Conservation (phyloP, 768 basidiomycete genomes). For the Russula ochroleuca region DNA sequence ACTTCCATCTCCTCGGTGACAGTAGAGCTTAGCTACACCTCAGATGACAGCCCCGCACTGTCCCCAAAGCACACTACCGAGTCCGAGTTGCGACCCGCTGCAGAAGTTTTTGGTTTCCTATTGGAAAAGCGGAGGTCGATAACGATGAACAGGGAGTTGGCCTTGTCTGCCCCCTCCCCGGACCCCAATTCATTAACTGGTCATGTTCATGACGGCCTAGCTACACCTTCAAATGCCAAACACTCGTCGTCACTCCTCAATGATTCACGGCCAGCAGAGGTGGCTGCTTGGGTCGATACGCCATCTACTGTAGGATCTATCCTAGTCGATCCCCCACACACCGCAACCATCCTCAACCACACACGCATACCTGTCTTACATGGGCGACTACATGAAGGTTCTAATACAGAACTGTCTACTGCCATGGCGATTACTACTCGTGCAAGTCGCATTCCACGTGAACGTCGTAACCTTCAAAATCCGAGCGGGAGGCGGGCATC, state of each 20-base stretch:
- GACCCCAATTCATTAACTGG: slow-evolving; percentile 25
- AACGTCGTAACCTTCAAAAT: slow-evolving; percentile 20
- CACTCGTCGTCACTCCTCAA: background rate
- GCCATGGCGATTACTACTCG: slow-evolving; percentile 6
- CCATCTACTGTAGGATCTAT: slow-evolving; percentile 25
- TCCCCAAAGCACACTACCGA: slow-evolving; percentile 32
- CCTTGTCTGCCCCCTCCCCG: slow-evolving; percentile 38
- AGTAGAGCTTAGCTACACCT: slow-evolving; percentile 59
- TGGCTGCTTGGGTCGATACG: slow-evolving; percentile 4
- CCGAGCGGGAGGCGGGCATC: background rate
- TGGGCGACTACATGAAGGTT: background rate
- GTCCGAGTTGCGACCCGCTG: slow-evolving; percentile 56
- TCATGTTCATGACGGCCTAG: background rate
- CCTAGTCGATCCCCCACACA: slow-evolving; percentile 23
- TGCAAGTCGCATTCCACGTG: slow-evolving; percentile 23
- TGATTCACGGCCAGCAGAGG: background rate
- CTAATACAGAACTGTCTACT: slow-evolving; percentile 4
- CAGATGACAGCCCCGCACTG: slow-evolving; percentile 36
- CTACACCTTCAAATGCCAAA: slow-evolving; percentile 20
- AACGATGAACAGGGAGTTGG: slow-evolving; percentile 35
- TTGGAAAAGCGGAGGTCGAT: slow-evolving; percentile 43
- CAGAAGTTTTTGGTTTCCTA: slow-evolving; percentile 72
- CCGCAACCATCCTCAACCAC: slow-evolving; percentile 24
- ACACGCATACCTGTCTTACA: slow-evolving; percentile 21
- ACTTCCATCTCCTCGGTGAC: slow-evolving; percentile 68